Evolutionary conservation across 306 rosid species (phyloP), one percentile per base, ranked within the genome.

Genomic region (Malus domestica): DNA sequence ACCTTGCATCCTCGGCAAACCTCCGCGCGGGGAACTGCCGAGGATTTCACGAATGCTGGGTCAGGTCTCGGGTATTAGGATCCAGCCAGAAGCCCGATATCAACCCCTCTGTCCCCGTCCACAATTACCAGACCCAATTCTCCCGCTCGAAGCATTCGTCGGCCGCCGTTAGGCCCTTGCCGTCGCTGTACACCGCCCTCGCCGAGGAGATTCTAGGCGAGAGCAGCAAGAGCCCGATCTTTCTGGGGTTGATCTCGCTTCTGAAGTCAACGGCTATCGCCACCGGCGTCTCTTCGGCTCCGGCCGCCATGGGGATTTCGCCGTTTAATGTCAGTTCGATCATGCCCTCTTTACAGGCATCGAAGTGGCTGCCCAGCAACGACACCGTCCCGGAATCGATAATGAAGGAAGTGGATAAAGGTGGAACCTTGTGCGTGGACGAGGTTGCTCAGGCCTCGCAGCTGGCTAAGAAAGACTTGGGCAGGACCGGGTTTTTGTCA

Each of bases 291-390:
- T 84, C 92, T 45, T 69, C 89, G 46, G 57, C 91, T 32, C 58
- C 84, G 62, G 13, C 77, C 20, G 77, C 81, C 25, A 64, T 80
- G 79, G 90, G 87, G 15, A 82, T 95, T 62, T 89, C 97, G 7
- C 87, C 92, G 1, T 70, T 90, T 4, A 92, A 88, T 19, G 75
- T 93, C 45, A 8, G 84, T 60, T 89, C 96, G 61, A 79, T 92
- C 10, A 57, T 90, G 38, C 92, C 97, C 13, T 90, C 86, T 70
- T 77, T 92, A 30, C 89, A 82, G 78, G 95, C 91, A 5, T 87
- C 93, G 7, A 95, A 92, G 89, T 79, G 92, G 97, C 87, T 89
- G 30, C 92, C 97, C 30, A 79, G 88, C 69, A 90, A 86, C 68
- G 94, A 88, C 60, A 87, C 93, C 10, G 71, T 76, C 70, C 89